Conservation (phyloP, 129 eudicot species). For the Flaveria trinervia region DNA sequence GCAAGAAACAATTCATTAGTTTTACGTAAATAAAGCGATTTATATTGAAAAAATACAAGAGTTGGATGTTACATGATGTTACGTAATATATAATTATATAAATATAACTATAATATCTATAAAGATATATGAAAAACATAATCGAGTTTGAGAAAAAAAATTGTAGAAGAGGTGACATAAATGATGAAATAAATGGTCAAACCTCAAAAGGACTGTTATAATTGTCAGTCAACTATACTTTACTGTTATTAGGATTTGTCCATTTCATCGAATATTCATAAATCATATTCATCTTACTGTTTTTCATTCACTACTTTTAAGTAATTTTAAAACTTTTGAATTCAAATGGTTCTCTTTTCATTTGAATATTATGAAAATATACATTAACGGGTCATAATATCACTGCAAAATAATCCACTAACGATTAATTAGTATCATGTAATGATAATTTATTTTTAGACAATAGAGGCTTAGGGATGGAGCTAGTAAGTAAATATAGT, state of each 20-base stretch:
- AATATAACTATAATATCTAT: neutral
- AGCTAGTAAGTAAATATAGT: too few species aligned
- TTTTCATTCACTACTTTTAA: neutral
- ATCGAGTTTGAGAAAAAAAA: neutral
- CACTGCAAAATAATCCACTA: too few species aligned
- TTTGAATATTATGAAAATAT: too few species aligned
- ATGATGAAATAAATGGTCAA: slow-evolving; percentile 11
- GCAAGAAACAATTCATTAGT: too few species aligned
- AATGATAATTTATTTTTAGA: too few species aligned
- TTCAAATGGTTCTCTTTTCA: too few species aligned
- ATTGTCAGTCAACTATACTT: slow-evolving; percentile 10
- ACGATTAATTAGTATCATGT: too few species aligned
- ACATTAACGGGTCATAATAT: too few species aligned
- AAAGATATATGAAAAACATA: neutral
- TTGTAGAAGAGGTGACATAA: neutral
- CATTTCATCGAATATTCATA: neutral
- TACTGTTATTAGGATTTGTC: slow-evolving; percentile 4
- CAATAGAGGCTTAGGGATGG: too few species aligned
- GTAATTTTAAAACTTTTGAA: too few species aligned
- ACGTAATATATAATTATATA: neutral
- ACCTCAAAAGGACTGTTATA: neutral
- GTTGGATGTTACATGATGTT: neutral
- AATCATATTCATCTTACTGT: neutral
- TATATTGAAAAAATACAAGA: too few species aligned
- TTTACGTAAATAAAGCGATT: too few species aligned